Conservation (phyloP, 805 yeast species). For the Cyberlindnera amylophila region DNA sequence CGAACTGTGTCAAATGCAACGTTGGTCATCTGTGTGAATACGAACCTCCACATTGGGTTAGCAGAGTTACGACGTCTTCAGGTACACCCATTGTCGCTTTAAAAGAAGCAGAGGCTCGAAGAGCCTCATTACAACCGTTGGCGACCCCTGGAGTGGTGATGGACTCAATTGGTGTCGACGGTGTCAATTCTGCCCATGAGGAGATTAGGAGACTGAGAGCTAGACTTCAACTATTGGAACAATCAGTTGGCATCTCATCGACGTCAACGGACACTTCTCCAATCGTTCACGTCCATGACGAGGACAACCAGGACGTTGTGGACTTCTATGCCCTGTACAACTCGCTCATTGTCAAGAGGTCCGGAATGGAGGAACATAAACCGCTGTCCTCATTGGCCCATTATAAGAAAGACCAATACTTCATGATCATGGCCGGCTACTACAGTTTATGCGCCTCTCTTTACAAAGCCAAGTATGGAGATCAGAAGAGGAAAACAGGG, state of each 20-base stretch:
- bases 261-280: background rate
- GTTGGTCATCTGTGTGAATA: slow-evolving; percentile 28
- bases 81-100: slow-evolving; percentile 12
- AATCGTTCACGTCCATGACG: slow-evolving; percentile 10
- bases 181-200: slow-evolving; percentile 4
- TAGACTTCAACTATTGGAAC: slow-evolving; percentile 6
- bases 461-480: slow-evolving; percentile 13
- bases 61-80: slow-evolving; percentile 12
- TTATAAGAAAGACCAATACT: slow-evolving; percentile 22
- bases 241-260: slow-evolving; percentile 3
- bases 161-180: background rate
- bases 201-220: slow-evolving; percentile 14
- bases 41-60: slow-evolving; percentile 28
- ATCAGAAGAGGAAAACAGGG: slow-evolving; percentile 7
- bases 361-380: slow-evolving; percentile 27
- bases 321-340: slow-evolving; percentile 21
- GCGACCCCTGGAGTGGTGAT: background rate
- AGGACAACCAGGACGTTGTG: slow-evolving; percentile 14
- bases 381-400: slow-evolving; percentile 22
- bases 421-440: slow-evolving; percentile 22
- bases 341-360: slow-evolving; percentile 22
- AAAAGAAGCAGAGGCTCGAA: slow-evolving; percentile 4
- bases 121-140: background rate
- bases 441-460: slow-evolving; percentile 19
- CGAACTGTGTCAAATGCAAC: slow-evolving; percentile 30